Evolutionary conservation across 169 alveolate species (phyloP), one percentile per base, ranked within the genome.

Genomic region (Eimeria zaria): DNA sequence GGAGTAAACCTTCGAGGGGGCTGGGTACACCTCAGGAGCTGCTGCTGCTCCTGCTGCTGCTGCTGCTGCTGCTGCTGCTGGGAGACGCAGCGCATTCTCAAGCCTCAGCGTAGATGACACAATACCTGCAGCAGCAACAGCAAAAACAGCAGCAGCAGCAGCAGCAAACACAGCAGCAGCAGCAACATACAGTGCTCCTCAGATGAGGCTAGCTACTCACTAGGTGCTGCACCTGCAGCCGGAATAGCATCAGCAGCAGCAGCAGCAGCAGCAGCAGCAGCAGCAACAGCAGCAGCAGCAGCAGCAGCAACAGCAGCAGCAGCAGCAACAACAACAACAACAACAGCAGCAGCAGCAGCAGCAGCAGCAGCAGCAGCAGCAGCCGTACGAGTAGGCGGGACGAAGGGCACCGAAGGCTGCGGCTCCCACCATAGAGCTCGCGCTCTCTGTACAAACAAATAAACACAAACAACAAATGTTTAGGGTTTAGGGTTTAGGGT

Each of bases 41-140:
- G 41, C 87, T 76, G 62, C 87, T 76, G 62, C 87, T 76, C 62
- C 87, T 76, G n/a, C n/a, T n/a, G 62, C 87, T 76, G 83, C 83
- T 39, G 62, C 87, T 41, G 83, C 44, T 27, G 74, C 74, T 11
- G 80, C 80, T n/a, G 80, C 80, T n/a, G 62, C 87, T 20, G 87
- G 60, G 62, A 76, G 60, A 30, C 62, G 87, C 87, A 76, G 60
- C 62, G 24, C 87, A 39, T 41, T 16, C 36, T 76, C 60, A 24
- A 76, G 64, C 58, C 41, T 76, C 62, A 76, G 39, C 53, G 41
- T 12, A 8, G 87, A 76, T 12, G 87, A 39, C 60, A 76, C 87
- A 48, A 76, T 18, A 41, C 87, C 87, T 76, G 83, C 83, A 39
- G 55, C 83, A 73, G 83, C 83, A 73, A 30, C 83, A 39, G 22